phyloP scores from a whole-genome alignment of 352 stramenopile genomes.

The Globisporangium viniferum region DNA sequence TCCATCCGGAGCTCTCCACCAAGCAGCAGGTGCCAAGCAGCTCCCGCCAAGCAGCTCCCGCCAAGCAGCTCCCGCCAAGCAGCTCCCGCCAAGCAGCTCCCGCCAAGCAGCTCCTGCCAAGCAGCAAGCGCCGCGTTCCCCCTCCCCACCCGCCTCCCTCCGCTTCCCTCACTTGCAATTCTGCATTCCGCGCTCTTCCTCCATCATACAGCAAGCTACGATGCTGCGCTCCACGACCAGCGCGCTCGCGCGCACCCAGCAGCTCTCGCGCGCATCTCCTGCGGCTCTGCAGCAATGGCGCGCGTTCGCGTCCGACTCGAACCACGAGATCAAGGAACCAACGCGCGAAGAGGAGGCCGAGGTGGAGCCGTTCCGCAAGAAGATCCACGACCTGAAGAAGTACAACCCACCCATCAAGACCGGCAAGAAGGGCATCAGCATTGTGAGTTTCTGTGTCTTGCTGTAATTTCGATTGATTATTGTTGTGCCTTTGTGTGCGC shows the following conservation, averaged over 20 bases:
- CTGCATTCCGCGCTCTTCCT: background rate
- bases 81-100: too few species aligned
- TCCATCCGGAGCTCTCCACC: background rate
- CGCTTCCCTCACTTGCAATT: background rate
- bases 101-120: background rate
- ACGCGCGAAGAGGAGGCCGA: slow-evolving; percentile 33
- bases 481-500: background rate
- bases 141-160: background rate
- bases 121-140: background rate
- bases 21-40: background rate
- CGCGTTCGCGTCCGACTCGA: slow-evolving; percentile 34
- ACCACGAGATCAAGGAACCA: slow-evolving; percentile 31
- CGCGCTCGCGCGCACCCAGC: slow-evolving; percentile 6
- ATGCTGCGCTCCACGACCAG: slow-evolving; percentile 15
- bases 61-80: too few species aligned
- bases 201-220: background rate
- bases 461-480: background rate
- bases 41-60: background rate
- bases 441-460: slow-evolving; percentile 32
- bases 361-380: slow-evolving; percentile 45
- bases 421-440: slow-evolving; percentile 70
- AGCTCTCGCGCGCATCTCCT: background rate
- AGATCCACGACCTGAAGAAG: slow-evolving; percentile 65
- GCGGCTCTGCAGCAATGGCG: slow-evolving; percentile 6
- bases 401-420: slow-evolving; percentile 79